Evolutionary conservation across 192 early-diverging fungal genomes (phyloP), one percentile per base, ranked within the genome.

Genomic region (Obelidium mucronatum): DNA sequence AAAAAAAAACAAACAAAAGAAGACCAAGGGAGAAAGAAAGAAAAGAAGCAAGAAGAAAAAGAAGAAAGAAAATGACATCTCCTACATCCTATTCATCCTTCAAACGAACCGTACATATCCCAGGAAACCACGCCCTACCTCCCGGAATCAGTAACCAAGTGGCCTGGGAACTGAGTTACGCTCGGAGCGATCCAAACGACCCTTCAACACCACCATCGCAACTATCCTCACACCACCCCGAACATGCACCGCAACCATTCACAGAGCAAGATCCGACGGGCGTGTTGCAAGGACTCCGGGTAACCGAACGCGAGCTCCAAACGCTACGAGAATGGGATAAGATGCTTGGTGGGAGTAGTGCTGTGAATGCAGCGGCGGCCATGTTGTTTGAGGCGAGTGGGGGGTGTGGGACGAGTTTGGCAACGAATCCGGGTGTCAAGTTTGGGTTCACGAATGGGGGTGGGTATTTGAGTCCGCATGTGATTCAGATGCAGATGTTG

Each of bases 41-140:
- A n/a, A 8, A 51, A 51, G 48, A 8, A 51, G 48, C 8, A 51
- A 51, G 11, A 51, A 51, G 22, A 22, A 8, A 51, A 51, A 13
- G 22, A 13, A 51, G 11, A 22, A 58, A 58, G 30, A 58, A 58
- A 22, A 58, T 58, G 55, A 24, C 55, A 22, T 58, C 55, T 1
- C 30, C 55, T 8, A 28, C 55, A 22, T 26, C 55, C 55, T 31
- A 58, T 31, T 58, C 52, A 2, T 67, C 74, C 19, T 67, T 65
- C 74, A 76, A 76, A 36, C 74, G 74, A 33, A 76, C 74, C 40
- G 65, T 67, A 15, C 74, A 67, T 40, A 67, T 76, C 40, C 74
- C 74, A 24, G 74, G 74, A 4, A 76, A 67, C 36, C 61, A 76
- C 28, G 61, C 74, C 1, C 74, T 76, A 6, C 74, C 74, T 6